Conservation (phyloP, 495 filamentous ascomycete species). For the Aspergillus mulundensis region DNA sequence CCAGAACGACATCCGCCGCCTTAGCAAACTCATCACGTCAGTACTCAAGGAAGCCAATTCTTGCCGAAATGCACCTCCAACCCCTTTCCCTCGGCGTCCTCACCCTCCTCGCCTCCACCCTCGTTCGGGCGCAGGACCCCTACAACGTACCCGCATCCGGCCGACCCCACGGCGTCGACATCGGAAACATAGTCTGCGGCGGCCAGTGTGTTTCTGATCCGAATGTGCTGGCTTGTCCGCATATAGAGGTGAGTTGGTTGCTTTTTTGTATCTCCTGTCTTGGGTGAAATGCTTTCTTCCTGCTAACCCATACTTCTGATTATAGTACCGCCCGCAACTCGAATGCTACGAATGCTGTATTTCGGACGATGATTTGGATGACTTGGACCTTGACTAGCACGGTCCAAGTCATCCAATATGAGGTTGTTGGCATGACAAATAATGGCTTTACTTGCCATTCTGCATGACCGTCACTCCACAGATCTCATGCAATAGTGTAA, state of each 20-base stretch:
- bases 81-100: neutral
- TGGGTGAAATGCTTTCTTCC: too few relatives aligned
- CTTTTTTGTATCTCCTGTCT: too few relatives aligned
- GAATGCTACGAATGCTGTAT: constrained; percentile 18
- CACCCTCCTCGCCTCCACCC: neutral
- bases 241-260: neutral
- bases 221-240: neutral
- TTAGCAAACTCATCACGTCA: too few relatives aligned
- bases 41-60: neutral
- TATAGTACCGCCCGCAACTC: constrained; percentile 9
- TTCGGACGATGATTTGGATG: constrained; percentile 14
- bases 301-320: neutral
- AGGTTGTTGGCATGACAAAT: neutral
- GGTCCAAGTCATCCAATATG: too few relatives aligned
- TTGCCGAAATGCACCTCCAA: neutral
- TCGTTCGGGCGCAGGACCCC: neutral
- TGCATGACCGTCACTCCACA: too few relatives aligned
- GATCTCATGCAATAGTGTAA: too few relatives aligned
- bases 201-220: neutral
- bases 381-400: neutral
- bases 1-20: neutral
- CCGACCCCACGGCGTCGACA: neutral
- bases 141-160: neutral
- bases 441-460: too few relatives aligned
- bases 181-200: neutral